phyloP scores from a whole-genome alignment of 164 flowering plant species.

The Magnolia sinica region DNA sequence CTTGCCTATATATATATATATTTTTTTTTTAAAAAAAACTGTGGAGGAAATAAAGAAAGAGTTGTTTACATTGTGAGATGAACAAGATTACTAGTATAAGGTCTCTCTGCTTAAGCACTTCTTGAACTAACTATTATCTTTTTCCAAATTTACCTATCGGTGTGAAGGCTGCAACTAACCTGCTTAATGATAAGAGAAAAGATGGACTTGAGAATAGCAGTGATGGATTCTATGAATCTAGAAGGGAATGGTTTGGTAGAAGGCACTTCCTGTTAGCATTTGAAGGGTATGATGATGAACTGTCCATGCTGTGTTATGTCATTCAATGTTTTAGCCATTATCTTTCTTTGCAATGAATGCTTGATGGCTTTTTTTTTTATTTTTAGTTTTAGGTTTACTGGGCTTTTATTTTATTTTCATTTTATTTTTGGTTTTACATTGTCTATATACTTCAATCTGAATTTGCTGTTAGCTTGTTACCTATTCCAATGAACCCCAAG shows the following conservation, averaged over 20 bases:
- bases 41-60: too few relatives aligned
- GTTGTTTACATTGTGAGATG: not conserved
- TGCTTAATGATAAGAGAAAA: constrained; percentile 72
- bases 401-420: too few relatives aligned
- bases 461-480: too few relatives aligned
- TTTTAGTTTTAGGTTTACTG: too few relatives aligned
- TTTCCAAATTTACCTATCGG: constrained; percentile 1
- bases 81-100: not conserved
- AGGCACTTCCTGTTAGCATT: constrained; percentile 80
- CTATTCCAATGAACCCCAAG: too few relatives aligned
- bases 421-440: too few relatives aligned
- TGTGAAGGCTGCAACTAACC: constrained; percentile 57
- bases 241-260: constrained; percentile 94
- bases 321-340: not conserved
- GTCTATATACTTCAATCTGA: too few relatives aligned
- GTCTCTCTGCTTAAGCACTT: not conserved
- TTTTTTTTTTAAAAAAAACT: too few relatives aligned
- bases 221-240: constrained; percentile 93
- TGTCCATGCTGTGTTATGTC: not conserved
- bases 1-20: not conserved
- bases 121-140: not conserved
- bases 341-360: too few relatives aligned
- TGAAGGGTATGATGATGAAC: constrained; percentile 59
- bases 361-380: too few relatives aligned
- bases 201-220: constrained; percentile 49